phyloP scores from a whole-genome alignment of 179 eudicot genomes.

The Gypsophila paniculata region DNA sequence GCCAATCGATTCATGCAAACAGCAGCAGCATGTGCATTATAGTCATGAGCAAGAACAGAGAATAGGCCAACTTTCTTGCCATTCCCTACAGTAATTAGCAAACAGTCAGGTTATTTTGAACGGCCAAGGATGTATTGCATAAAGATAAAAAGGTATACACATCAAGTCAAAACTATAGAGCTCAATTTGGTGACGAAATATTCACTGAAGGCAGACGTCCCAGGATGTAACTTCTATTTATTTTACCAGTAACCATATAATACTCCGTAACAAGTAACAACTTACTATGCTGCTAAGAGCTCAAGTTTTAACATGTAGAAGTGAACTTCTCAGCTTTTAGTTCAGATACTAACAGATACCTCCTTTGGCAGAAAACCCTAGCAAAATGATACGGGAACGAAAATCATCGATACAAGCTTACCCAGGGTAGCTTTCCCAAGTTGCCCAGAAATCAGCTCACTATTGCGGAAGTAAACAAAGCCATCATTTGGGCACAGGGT shows the following conservation, averaged over 20 bases:
- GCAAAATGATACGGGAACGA: background rate
- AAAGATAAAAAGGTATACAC: background rate
- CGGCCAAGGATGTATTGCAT: background rate
- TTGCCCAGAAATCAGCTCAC: slow-evolving; percentile 87
- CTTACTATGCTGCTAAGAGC: background rate
- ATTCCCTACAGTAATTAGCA: slow-evolving; percentile 47
- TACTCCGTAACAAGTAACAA: background rate
- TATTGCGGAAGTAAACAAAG: slow-evolving; percentile 85
- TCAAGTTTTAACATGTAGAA: background rate
- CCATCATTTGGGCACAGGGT: slow-evolving; percentile 83
- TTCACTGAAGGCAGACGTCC: background rate
- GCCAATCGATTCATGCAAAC: slow-evolving; percentile 94
- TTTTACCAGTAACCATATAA: background rate
- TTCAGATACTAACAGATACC: background rate
- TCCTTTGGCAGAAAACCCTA: background rate
- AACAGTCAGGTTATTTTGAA: background rate
- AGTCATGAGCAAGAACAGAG: slow-evolving; percentile 91
- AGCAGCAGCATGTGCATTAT: slow-evolving; percentile 84
- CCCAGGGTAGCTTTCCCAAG: slow-evolving; percentile 95
- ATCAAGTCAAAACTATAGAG: background rate
- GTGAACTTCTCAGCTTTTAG: background rate
- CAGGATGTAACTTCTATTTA: background rate
- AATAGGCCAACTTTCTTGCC: slow-evolving; percentile 93
- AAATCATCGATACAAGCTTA: slow-evolving; percentile 28
- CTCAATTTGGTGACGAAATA: background rate